Evolutionary conservation across 164 flowering plant species (phyloP).

Genomic region (Annona cherimola): DNA sequence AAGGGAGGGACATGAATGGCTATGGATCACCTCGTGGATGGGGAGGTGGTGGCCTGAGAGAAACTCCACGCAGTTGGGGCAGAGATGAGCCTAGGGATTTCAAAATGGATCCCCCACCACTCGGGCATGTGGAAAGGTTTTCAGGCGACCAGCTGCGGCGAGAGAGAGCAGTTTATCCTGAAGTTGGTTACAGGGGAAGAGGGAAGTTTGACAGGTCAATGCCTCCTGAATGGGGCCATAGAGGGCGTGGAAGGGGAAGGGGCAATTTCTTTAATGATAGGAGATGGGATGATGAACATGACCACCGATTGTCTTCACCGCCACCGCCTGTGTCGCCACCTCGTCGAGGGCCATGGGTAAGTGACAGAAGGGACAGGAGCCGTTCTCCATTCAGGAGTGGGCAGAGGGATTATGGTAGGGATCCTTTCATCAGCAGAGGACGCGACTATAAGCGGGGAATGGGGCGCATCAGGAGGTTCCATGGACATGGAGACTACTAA

Average conservation of each 20-base stretch:
- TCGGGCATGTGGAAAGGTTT: conserved; percentile 59
- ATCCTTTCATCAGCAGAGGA: conserved; percentile 45
- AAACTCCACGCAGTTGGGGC: conserved; percentile 56
- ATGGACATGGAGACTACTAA: conserved; percentile 14
- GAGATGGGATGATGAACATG: conserved; percentile 39
- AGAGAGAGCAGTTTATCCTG: conserved; percentile 51
- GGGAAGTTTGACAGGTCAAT: conserved; percentile 50
- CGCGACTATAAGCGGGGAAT: conserved; percentile 48
- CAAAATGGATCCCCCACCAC: conserved; percentile 37
- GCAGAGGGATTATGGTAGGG: conserved; percentile 45
- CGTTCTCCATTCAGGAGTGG: conserved; percentile 68
- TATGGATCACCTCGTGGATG: conserved; percentile 67
- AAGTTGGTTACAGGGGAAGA: conserved; percentile 44
- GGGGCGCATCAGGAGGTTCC: conserved; percentile 27
- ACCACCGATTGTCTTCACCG: conserved; percentile 22
- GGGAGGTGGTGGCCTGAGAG: conserved; percentile 62
- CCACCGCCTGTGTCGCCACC: conserved; percentile 33
- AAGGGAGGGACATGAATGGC: conserved; percentile 53
- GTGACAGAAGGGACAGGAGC: conserved; percentile 66
- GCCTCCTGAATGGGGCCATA: conserved; percentile 45
- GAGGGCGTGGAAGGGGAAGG: conserved; percentile 58
- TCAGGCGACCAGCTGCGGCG: conserved; percentile 47
- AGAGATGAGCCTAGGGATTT: conserved; percentile 63
- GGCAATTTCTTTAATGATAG: conserved; percentile 41
- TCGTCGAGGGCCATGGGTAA: conserved; percentile 55